A percentile compares a stretch with the other conserved stretches of the same genome.
Evolutionary conservation across 176 grass and related monocot genomes (phyloP).

Genomic region (Triticum monococcum): DNA sequence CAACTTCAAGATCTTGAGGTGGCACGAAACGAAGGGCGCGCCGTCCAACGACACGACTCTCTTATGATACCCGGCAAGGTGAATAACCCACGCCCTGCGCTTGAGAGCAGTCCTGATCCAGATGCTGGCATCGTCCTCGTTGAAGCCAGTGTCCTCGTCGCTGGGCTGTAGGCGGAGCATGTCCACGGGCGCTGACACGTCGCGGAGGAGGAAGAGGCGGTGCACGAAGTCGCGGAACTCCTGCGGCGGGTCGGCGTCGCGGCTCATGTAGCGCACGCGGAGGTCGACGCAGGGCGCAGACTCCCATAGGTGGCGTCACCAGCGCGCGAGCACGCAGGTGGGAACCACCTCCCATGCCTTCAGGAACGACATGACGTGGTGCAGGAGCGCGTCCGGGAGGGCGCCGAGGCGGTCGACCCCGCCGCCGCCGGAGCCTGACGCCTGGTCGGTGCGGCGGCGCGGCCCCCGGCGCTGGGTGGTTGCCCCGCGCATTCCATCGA

Average conservation of each 20-base stretch:
- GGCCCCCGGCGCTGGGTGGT: too few relatives aligned
- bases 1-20: slow-evolving; percentile 30
- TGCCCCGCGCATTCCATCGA: not conserved
- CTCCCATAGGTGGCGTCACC: slow-evolving; percentile 29
- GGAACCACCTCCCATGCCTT: slow-evolving; percentile 38
- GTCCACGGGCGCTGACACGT: not conserved
- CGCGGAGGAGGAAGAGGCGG: not conserved
- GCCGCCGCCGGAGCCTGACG: not conserved
- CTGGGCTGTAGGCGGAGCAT: slow-evolving; percentile 19
- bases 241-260: not conserved
- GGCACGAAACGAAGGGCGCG: not conserved
- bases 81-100: not conserved
- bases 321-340: slow-evolving; percentile 32
- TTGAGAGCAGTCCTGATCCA: slow-evolving; percentile 20
- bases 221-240: not conserved
- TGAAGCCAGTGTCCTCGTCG: not conserved
- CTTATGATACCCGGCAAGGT: slow-evolving; percentile 1
- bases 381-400: slow-evolving; percentile 25
- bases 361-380: slow-evolving; percentile 32
- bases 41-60: not conserved
- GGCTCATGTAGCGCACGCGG: not conserved
- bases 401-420: slow-evolving; percentile 27
- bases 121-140: not conserved
- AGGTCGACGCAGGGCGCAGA: slow-evolving; percentile 23
- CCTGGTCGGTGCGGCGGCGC: not conserved